A percentile compares a stretch with the other conserved stretches of the same genome.
Conservation (phyloP, 257 asterid species). For the Penstemon newberryi region DNA sequence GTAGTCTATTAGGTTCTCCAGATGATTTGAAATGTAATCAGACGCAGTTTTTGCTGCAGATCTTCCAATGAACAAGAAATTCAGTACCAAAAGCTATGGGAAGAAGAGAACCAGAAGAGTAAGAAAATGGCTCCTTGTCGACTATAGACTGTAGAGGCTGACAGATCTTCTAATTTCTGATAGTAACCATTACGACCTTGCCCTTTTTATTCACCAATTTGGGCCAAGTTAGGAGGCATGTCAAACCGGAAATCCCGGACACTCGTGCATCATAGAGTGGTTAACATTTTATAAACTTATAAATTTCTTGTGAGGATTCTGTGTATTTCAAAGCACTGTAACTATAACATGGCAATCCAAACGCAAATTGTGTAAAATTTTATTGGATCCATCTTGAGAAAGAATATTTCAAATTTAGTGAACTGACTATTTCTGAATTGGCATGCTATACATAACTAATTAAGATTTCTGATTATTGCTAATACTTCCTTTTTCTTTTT, state of each 20-base stretch:
- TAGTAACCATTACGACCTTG: slow-evolving; percentile 5
- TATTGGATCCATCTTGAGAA: neutral
- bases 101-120: slow-evolving; percentile 70
- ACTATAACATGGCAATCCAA: no score
- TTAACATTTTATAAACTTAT: slow-evolving; percentile 5
- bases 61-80: slow-evolving; percentile 51
- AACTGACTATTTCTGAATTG: neutral
- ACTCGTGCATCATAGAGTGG: slow-evolving; percentile 3
- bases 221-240: slow-evolving; percentile 11
- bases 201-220: slow-evolving; percentile 16
- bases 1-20: slow-evolving; percentile 14
- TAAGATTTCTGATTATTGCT: neutral
- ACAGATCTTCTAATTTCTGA: neutral
- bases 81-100: slow-evolving; percentile 53
- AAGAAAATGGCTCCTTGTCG: slow-evolving; percentile 33
- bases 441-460: neutral
- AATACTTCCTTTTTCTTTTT: neutral
- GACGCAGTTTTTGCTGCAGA: slow-evolving; percentile 43
- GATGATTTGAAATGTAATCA: slow-evolving; percentile 16
- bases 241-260: neutral
- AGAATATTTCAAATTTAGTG: neutral
- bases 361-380: no score
- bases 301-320: no score
- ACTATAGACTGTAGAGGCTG: slow-evolving; percentile 12
- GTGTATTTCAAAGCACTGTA: no score